These are phyloP conservation scores for Spathaspora sp. DNA, from an alignment of 1,139 yeast species.

Conservation along the genomic window DNA sequence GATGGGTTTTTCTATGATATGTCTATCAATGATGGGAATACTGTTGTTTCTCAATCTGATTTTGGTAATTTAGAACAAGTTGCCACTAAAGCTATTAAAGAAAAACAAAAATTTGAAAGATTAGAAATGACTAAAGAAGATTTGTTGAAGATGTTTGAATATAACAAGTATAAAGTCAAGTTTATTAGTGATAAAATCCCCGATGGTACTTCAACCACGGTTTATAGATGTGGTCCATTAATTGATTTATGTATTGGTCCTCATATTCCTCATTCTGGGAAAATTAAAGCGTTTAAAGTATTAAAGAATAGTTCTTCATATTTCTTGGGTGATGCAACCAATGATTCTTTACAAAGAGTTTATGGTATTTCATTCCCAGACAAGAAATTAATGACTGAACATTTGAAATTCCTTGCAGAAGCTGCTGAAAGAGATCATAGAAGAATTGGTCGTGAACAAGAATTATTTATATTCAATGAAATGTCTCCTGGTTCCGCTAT, in stretches of 20 bases:
- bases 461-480: slow-evolving; percentile 91
- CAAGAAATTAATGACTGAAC: slow-evolving; percentile 94
- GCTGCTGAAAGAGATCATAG: slow-evolving; percentile 98
- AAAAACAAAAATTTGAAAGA: slow-evolving; percentile 95
- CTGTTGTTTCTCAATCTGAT: slow-evolving; percentile 76
- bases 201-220: slow-evolving; percentile 94
- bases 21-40: slow-evolving; percentile 78
- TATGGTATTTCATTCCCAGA: slow-evolving; percentile 99
- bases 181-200: slow-evolving; percentile 87
- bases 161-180: slow-evolving; percentile 93
- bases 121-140: slow-evolving; percentile 90
- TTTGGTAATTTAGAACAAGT: slow-evolving; percentile 83
- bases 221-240: slow-evolving; percentile 96
- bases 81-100: slow-evolving; percentile 89
- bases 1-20: slow-evolving; percentile 98
- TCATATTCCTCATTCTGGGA: slow-evolving; percentile 96
- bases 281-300: slow-evolving; percentile 90
- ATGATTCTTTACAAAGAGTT: slow-evolving; percentile 95
- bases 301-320: slow-evolving; percentile 96
- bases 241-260: slow-evolving; percentile 98
- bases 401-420: slow-evolving; percentile 90
- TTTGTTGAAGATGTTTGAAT: slow-evolving; percentile 86
- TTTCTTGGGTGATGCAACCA: slow-evolving; percentile 88
- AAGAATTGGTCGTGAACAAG: slow-evolving; percentile 95
- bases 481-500: slow-evolving; percentile 96